These are phyloP conservation scores for Fusarium sulawesiense DNA, from an alignment of 2,329 filamentous ascomycete species.

Conservation along the genomic window DNA sequence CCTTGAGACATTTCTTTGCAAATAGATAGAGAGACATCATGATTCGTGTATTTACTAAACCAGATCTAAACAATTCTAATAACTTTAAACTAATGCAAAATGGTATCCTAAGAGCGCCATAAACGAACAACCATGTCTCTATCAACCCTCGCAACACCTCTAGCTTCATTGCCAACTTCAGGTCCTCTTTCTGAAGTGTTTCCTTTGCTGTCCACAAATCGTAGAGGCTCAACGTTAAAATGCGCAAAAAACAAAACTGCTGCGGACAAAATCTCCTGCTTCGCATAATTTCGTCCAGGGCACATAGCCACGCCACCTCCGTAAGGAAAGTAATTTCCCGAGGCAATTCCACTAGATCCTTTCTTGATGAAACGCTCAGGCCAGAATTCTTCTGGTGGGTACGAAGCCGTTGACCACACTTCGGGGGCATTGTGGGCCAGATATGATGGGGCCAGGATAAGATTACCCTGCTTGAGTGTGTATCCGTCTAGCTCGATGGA, in stretches of 20 bases:
- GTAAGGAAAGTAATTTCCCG: conserved; percentile 43
- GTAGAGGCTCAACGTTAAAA: conserved; percentile 36
- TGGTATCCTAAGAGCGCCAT: conserved; percentile 17
- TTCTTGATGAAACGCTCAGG: conserved; percentile 39
- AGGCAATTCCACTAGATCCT: conserved; percentile 20
- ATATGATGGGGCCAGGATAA: conserved; percentile 40
- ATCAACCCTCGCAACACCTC: conserved; percentile 41
- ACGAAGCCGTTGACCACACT: conserved; percentile 26
- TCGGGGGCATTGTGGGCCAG: conserved; percentile 37
- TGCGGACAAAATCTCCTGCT: conserved; percentile 43
- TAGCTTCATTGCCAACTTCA: conserved; percentile 39
- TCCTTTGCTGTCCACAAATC: conserved; percentile 23
- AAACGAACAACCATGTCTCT: conserved; percentile 38
- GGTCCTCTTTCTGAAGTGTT: conserved; percentile 35
- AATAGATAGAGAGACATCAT: neutral
- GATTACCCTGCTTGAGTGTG: conserved; percentile 36
- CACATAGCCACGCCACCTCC: conserved; percentile 45
- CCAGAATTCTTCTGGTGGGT: conserved; percentile 41
- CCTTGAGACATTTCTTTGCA: neutral
- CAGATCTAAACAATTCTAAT: neutral
- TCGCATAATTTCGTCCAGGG: conserved; percentile 44
- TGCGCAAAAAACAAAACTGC: conserved; percentile 32
- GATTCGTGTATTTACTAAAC: neutral
- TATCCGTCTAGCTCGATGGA: conserved; percentile 42
- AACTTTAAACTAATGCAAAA: neutral